phyloP scores from a whole-genome alignment of 2,329 filamentous ascomycete species.

The Paradendryphiella salina region DNA sequence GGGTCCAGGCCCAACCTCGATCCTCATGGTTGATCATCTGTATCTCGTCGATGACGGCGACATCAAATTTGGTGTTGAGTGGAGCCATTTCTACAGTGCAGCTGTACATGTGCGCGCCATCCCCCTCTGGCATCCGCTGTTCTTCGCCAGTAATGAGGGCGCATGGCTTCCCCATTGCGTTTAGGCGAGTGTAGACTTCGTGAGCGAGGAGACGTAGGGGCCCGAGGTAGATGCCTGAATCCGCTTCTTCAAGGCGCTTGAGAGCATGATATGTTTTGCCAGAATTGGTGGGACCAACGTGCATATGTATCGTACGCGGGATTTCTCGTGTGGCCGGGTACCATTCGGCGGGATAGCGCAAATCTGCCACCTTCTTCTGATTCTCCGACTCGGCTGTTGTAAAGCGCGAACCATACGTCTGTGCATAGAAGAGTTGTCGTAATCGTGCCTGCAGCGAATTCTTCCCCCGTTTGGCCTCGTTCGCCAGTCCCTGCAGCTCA shows the following conservation, averaged over 20 bases:
- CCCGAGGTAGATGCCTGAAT: slow-evolving; percentile 84
- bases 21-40: slow-evolving; percentile 87
- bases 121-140: slow-evolving; percentile 65
- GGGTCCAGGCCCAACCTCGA: slow-evolving; percentile 93
- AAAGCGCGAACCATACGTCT: slow-evolving; percentile 40
- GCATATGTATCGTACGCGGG: slow-evolving; percentile 83
- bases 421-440: slow-evolving; percentile 65
- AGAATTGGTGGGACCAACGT: slow-evolving; percentile 96
- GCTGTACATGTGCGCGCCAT: slow-evolving; percentile 63
- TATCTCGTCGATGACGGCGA: slow-evolving; percentile 97
- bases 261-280: slow-evolving; percentile 96
- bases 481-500: slow-evolving; percentile 22
- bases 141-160: slow-evolving; percentile 91
- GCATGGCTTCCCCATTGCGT: slow-evolving; percentile 74
- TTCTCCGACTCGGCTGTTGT: slow-evolving; percentile 44
- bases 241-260: slow-evolving; percentile 75
- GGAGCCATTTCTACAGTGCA: slow-evolving; percentile 94
- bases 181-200: slow-evolving; percentile 89
- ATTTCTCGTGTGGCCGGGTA: slow-evolving; percentile 79
- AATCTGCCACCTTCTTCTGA: slow-evolving; percentile 65
- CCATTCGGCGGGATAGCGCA: slow-evolving; percentile 91
- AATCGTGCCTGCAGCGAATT: slow-evolving; percentile 57
- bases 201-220: slow-evolving; percentile 87
- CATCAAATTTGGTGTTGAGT: slow-evolving; percentile 67
- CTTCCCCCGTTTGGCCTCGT: slow-evolving; percentile 18